These are phyloP conservation scores for Kockiozyma suomiensis DNA, from an alignment of 805 yeast genomes.

Conservation along the genomic window DNA sequence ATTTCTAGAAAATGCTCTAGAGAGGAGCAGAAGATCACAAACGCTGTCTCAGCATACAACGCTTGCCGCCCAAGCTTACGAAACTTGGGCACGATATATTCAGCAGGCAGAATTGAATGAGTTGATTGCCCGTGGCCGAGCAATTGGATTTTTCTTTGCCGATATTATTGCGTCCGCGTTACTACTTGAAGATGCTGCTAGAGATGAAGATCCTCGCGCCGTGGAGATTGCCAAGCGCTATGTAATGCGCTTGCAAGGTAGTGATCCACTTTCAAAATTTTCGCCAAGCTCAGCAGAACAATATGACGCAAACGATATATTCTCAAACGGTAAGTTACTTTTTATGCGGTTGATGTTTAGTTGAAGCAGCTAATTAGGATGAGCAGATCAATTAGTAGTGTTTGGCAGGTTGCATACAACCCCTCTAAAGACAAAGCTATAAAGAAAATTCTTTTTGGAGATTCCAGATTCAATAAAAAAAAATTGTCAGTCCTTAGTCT, in stretches of 20 bases:
- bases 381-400: neutral
- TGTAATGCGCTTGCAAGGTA: constrained; percentile 8
- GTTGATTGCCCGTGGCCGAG: constrained; percentile 21
- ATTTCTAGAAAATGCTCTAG: neutral
- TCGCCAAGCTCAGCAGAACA: neutral
- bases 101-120: neutral
- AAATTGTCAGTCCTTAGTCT: too few species aligned
- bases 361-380: neutral
- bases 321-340: neutral
- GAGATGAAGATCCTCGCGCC: constrained; percentile 22
- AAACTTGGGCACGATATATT: constrained; percentile 8
- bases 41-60: neutral
- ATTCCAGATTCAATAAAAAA: too few species aligned
- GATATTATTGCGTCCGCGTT: constrained; percentile 16
- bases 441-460: too few species aligned
- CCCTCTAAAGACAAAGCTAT: neutral
- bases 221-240: constrained; percentile 24
- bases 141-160: constrained; percentile 13
- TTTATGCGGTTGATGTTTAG: neutral
- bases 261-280: constrained; percentile 1
- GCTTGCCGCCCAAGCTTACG: neutral
- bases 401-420: neutral
- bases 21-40: too few species aligned
- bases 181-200: constrained; percentile 23
- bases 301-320: neutral